Evolutionary conservation across 192 early-diverging fungal genomes (phyloP).

Genomic region (Chytriomyces sp.): DNA sequence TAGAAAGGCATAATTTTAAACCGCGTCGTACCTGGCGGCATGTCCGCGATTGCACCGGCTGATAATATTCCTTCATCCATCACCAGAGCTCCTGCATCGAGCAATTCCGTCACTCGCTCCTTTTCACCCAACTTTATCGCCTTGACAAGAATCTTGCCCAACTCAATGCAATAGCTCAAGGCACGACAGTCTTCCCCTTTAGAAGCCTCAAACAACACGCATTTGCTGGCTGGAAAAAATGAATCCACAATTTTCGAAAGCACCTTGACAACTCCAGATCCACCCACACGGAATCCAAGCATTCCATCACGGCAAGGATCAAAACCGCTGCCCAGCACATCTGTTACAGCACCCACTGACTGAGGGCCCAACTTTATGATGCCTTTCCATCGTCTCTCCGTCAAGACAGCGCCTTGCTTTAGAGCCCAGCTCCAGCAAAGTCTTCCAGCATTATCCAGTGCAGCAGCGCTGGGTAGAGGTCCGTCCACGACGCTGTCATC

Average conservation of each 20-base stretch:
- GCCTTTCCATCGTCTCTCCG: conserved; percentile 33
- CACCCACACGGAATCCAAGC: conserved; percentile 34
- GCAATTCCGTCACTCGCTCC: conserved; percentile 36
- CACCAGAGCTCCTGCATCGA: conserved; percentile 41
- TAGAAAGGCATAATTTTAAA: not conserved
- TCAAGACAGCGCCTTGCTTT: conserved; percentile 2
- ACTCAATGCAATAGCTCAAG: conserved; percentile 9
- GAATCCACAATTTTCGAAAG: conserved; percentile 32
- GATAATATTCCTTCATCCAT: conserved; percentile 27
- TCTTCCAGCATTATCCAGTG: conserved; percentile 24
- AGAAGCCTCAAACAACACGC: conserved; percentile 34
- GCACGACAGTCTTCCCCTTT: conserved; percentile 18
- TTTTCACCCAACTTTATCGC: conserved; percentile 33
- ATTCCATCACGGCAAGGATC: conserved; percentile 31
- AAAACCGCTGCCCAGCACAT: conserved; percentile 17
- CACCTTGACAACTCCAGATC: conserved; percentile 18
- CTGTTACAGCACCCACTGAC: conserved; percentile 23
- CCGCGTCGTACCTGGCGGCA: conserved; percentile 29
- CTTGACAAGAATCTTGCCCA: conserved; percentile 21
- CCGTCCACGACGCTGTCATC: conserved; percentile 28
- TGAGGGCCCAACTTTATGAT: conserved; percentile 33
- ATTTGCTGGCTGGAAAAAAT: not conserved
- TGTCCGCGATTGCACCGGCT: conserved; percentile 33
- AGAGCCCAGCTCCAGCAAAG: conserved; percentile 31
- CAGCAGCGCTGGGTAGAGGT: conserved; percentile 14